Percentiles rank a stretch among this genome's conserved stretches.
Conservation (phyloP, 106 monocot species). For the Dactylorhiza incarnata region DNA sequence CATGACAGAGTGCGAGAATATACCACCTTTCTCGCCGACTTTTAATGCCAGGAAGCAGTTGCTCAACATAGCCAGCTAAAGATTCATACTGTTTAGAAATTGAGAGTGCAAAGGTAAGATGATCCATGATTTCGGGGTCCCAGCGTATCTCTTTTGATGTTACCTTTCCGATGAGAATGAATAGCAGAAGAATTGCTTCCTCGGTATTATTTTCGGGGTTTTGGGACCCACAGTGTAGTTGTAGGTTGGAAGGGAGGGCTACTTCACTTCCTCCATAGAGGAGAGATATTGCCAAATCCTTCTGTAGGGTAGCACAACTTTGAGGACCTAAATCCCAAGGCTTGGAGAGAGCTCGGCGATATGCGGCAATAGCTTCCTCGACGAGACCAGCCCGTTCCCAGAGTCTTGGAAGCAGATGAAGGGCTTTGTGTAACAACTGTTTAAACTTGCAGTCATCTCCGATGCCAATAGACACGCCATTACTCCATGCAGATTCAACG, state of each 20-base stretch:
- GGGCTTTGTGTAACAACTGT: conserved; percentile 66
- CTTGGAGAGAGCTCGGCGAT: conserved; percentile 56
- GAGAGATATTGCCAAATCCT: conserved; percentile 57
- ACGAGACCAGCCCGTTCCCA: conserved; percentile 63
- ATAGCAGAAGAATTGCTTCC: conserved; percentile 65
- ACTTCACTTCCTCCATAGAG: conserved; percentile 59
- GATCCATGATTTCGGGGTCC: conserved; percentile 76
- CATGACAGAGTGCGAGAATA: conserved; percentile 71
- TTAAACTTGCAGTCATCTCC: conserved; percentile 49
- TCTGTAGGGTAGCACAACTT: conserved; percentile 55
- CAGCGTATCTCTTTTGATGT: conserved; percentile 50
- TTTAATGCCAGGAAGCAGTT: conserved; percentile 55
- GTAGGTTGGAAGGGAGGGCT: conserved; percentile 21
- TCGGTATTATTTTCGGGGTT: conserved; percentile 46
- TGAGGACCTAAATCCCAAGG: conserved; percentile 62
- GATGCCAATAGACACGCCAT: conserved; percentile 41
- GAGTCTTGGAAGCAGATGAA: conserved; percentile 55
- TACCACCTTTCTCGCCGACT: conserved; percentile 77
- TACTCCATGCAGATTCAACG: conserved; percentile 65
- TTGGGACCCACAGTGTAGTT: conserved; percentile 16
- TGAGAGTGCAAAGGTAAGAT: conserved; percentile 68
- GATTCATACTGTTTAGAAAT: conserved; percentile 41
- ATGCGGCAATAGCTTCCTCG: conserved; percentile 57
- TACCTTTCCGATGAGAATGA: conserved; percentile 51
- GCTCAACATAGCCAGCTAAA: conserved; percentile 54